Conservation (phyloP, 2,329 filamentous ascomycete species). For the Reticulascus tulasneorum region DNA sequence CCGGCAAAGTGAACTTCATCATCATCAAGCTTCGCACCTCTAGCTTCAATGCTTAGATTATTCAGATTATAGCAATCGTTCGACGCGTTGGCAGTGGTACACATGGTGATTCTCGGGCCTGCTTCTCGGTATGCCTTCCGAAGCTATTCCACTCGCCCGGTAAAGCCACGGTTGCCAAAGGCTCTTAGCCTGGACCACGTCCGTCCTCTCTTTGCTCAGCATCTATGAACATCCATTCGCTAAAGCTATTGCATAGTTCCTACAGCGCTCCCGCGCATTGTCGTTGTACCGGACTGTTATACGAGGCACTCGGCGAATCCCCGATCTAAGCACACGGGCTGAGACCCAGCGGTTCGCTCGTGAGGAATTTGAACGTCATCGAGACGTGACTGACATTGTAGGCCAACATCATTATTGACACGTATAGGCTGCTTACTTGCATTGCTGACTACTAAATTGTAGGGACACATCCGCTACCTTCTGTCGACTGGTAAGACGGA, state of each 20-base stretch:
- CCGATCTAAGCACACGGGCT: slow-evolving; percentile 44
- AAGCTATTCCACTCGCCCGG: slow-evolving; percentile 30
- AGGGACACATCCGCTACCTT: slow-evolving; percentile 60
- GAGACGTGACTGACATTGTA: slow-evolving; percentile 52
- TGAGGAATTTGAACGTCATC: slow-evolving; percentile 58
- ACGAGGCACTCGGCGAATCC: slow-evolving; percentile 49
- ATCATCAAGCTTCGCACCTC: too few relatives aligned
- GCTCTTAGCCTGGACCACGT: slow-evolving; percentile 58
- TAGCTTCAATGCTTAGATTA: too few relatives aligned
- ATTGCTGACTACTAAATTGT: not conserved
- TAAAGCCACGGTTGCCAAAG: slow-evolving; percentile 34
- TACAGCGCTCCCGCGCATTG: slow-evolving; percentile 52
- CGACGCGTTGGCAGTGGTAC: too few relatives aligned
- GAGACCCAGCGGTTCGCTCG: slow-evolving; percentile 56
- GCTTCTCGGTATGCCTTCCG: too few relatives aligned
- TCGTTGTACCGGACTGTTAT: slow-evolving; percentile 56
- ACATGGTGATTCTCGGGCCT: too few relatives aligned
- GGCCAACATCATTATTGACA: slow-evolving; percentile 17
- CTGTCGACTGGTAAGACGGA: slow-evolving; percentile 62
- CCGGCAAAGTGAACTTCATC: too few relatives aligned
- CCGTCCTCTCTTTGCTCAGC: slow-evolving; percentile 19
- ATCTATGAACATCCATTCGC: not conserved
- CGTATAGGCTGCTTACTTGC: not conserved
- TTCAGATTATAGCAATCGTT: too few relatives aligned
- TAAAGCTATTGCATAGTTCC: slow-evolving; percentile 40